A percentile compares a stretch with the other conserved stretches of the same genome.
phyloP scores from a whole-genome alignment of 371 early-diverging fungal species.

The Syncephalastrum sp. region DNA sequence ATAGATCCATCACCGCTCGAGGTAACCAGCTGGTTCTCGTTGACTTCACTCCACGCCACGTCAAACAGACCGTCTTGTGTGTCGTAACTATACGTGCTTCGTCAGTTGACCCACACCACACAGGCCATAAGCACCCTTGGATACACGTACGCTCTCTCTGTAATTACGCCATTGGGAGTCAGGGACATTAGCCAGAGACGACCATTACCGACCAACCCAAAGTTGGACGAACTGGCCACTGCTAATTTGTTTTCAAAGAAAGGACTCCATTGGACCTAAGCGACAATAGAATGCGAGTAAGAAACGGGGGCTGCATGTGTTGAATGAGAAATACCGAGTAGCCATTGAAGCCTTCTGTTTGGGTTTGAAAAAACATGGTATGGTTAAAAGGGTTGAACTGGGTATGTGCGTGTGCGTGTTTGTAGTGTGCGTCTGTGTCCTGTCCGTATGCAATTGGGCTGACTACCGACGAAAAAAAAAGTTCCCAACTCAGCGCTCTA shows the following conservation, averaged over 20 bases:
- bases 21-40: conserved; percentile 91
- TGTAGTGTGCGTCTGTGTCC: too few relatives aligned
- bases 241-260: conserved; percentile 90
- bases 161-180: conserved; percentile 58
- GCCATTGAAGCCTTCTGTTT: conserved; percentile 65
- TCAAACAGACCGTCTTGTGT: conserved; percentile 96
- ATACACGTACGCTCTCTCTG: conserved; percentile 66
- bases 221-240: conserved; percentile 89
- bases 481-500: too few relatives aligned
- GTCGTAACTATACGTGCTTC: conserved; percentile 68
- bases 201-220: conserved; percentile 95
- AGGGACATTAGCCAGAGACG: conserved; percentile 68
- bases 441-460: too few relatives aligned
- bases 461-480: too few relatives aligned
- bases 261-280: conserved; percentile 87
- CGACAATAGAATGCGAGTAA: conserved; percentile 1
- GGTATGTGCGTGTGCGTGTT: too few relatives aligned
- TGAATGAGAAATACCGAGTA: conserved; percentile 52
- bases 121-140: neutral
- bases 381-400: neutral
- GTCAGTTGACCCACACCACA: neutral
- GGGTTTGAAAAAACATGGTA: conserved; percentile 53
- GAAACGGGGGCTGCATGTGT: neutral
- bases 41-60: conserved; percentile 89
- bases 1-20: conserved; percentile 93